phyloP scores from a whole-genome alignment of 148 eudicot species.

The Camellia lanceoleosa region DNA sequence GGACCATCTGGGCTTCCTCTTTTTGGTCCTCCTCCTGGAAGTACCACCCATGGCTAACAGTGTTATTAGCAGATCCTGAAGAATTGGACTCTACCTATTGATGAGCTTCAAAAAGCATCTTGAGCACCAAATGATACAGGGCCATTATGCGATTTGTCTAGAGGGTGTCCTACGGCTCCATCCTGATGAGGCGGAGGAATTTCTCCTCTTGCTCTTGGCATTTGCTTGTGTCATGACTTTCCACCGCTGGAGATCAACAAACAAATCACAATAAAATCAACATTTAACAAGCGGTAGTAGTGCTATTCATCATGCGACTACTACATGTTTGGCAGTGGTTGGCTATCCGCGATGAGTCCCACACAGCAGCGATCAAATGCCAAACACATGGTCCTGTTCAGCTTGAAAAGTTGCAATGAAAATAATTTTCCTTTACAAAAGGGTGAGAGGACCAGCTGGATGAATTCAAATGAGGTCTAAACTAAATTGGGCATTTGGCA shows the following conservation, averaged over 20 bases:
- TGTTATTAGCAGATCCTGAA: constrained; percentile 26
- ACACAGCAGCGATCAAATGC: no score
- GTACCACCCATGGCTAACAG: constrained; percentile 22
- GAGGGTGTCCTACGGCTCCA: constrained; percentile 61
- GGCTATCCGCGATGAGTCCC: no score
- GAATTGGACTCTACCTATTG: constrained; percentile 42
- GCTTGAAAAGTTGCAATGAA: no score
- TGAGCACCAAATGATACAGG: constrained; percentile 45
- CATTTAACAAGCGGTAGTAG: constrained; percentile 27
- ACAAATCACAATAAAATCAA: constrained; percentile 34
- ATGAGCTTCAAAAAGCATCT: constrained; percentile 44
- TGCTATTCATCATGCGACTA: no score
- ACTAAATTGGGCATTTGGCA: constrained; percentile 45
- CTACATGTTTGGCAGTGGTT: no score
- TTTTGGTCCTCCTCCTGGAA: constrained; percentile 9
- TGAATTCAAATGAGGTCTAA: neutral
- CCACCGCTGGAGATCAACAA: constrained; percentile 46
- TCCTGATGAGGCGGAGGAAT: constrained; percentile 81
- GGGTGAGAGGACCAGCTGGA: constrained; percentile 61
- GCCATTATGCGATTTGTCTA: constrained; percentile 36
- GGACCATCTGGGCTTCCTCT: constrained; percentile 40
- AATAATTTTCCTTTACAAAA: constrained; percentile 16
- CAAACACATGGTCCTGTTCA: no score
- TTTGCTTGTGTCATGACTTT: constrained; percentile 55
- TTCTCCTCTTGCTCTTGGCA: constrained; percentile 71